Evolutionary conservation across 495 filamentous ascomycete species (phyloP).

Genomic region (Tetracladium marchalianum): DNA sequence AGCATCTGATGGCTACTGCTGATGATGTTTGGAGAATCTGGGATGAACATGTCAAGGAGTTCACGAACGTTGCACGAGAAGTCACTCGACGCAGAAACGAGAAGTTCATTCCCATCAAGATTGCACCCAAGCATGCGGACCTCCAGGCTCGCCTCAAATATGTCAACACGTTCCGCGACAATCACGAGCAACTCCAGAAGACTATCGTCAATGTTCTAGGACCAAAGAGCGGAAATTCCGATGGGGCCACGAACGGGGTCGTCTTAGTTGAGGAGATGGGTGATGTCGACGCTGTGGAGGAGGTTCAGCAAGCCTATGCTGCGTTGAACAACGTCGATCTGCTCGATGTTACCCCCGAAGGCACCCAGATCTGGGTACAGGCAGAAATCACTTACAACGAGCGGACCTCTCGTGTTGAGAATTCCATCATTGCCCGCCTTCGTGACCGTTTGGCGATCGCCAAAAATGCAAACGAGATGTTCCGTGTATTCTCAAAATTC

Average conservation of each 20-base stretch:
- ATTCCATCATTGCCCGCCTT: slow-evolving; percentile 93
- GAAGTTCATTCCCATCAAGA: slow-evolving; percentile 97
- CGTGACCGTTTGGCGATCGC: slow-evolving; percentile 89
- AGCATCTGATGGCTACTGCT: slow-evolving; percentile 69
- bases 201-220: slow-evolving; percentile 94
- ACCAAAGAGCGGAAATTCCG: slow-evolving; percentile 47
- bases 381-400: slow-evolving; percentile 95
- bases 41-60: slow-evolving; percentile 95
- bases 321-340: slow-evolving; percentile 90
- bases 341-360: slow-evolving; percentile 80
- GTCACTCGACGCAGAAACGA: slow-evolving; percentile 84
- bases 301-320: slow-evolving; percentile 88
- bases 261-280: slow-evolving; percentile 86
- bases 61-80: slow-evolving; percentile 92
- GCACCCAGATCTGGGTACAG: slow-evolving; percentile 80
- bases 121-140: slow-evolving; percentile 70
- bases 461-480: slow-evolving; percentile 98
- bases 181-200: slow-evolving; percentile 92
- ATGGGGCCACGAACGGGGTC: slow-evolving; percentile 45
- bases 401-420: slow-evolving; percentile 90
- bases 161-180: slow-evolving; percentile 84
- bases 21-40: slow-evolving; percentile 81
- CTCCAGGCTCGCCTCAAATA: slow-evolving; percentile 86
- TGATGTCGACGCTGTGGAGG: slow-evolving; percentile 95
- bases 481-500: slow-evolving; percentile 98